Base-by-base conservation (phyloP, 441 rosid species). In the California macrophylla region DNA sequence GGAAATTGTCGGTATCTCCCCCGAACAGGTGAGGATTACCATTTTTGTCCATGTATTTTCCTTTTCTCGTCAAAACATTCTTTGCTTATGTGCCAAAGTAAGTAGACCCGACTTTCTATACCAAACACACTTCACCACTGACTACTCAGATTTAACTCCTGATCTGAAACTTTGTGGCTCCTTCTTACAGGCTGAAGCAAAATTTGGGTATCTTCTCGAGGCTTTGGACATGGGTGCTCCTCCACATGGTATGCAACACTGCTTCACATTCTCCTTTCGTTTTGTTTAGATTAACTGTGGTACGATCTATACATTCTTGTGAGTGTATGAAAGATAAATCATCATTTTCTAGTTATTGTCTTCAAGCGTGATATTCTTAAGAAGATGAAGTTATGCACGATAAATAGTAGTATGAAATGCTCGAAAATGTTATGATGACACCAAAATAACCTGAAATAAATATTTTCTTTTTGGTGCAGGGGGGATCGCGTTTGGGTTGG, bases 211-310 rank as follows among this genome's bases (percentile, higher is more conserved):
- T 81, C 95, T 91, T 69, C 79, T 91, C 64, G 98, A 93, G 84
- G 97, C 95, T 75, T 84, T 93, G 64, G 96, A 93, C 76, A 91
- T 91, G 86, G 98, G 98, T 75, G 98, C 98, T 74, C 98, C 98
- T 68, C 98, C 98, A 52, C 96, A 91, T 75, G 98, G 98, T 91
- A 84, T 60, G 80, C 28, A 67, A 74, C 28, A n/a, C n/a, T n/a
- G n/a, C n/a, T n/a, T n/a, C n/a, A n/a, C n/a, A n/a, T n/a, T n/a
- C n/a, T n/a, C n/a, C 60, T 30, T 29, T 50, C 16, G 21, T 13
- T 50, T 15, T 15, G 5, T 63, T 24, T 6, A 26, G 7, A 26
- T 26, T 25, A 30, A 29, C 24, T 63, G 18, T n/a, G n/a, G n/a
- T n/a, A n/a, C n/a, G n/a, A n/a, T n/a, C n/a, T 28, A 25, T 38